Evolutionary conservation across 2,329 filamentous ascomycete species (phyloP).

Genomic region (Parafenestella ontariensis): DNA sequence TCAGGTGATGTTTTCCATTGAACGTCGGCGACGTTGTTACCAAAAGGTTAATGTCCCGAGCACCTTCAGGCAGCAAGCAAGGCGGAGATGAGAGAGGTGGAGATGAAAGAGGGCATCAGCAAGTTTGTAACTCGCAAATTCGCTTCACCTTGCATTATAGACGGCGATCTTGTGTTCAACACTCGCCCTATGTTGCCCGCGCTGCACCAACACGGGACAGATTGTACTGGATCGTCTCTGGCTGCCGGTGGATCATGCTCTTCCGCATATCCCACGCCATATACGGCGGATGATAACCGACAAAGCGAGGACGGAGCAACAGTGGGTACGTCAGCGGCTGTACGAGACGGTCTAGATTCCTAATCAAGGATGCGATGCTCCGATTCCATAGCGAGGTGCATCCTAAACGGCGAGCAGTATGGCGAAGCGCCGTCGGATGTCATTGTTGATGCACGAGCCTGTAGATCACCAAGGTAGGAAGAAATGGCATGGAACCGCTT

Average conservation of each 20-base stretch:
- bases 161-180: not conserved
- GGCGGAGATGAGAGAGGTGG: slow-evolving; percentile 8
- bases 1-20: not conserved
- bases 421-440: slow-evolving; percentile 27
- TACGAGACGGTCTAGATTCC: slow-evolving; percentile 21
- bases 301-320: not conserved
- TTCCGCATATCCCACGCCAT: not conserved
- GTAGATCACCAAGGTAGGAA: slow-evolving; percentile 10
- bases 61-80: slow-evolving; percentile 1
- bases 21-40: not conserved
- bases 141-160: slow-evolving; percentile 6
- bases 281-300: slow-evolving; percentile 8
- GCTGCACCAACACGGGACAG: not conserved
- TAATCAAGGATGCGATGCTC: slow-evolving; percentile 9
- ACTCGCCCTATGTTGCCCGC: not conserved
- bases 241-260: not conserved
- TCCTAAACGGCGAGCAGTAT: slow-evolving; percentile 27
- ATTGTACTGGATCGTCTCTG: not conserved
- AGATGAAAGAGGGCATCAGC: slow-evolving; percentile 1
- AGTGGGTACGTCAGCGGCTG: slow-evolving; percentile 22
- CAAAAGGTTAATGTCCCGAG: slow-evolving; percentile 2
- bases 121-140: not conserved
- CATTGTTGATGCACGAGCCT: slow-evolving; percentile 13
- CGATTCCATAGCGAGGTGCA: slow-evolving; percentile 1
- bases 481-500: slow-evolving; percentile 5